Percentiles rank a stretch among this genome's conserved stretches.
Conservation (phyloP, 164 flowering plant species). For the Stephania cephalantha region DNA sequence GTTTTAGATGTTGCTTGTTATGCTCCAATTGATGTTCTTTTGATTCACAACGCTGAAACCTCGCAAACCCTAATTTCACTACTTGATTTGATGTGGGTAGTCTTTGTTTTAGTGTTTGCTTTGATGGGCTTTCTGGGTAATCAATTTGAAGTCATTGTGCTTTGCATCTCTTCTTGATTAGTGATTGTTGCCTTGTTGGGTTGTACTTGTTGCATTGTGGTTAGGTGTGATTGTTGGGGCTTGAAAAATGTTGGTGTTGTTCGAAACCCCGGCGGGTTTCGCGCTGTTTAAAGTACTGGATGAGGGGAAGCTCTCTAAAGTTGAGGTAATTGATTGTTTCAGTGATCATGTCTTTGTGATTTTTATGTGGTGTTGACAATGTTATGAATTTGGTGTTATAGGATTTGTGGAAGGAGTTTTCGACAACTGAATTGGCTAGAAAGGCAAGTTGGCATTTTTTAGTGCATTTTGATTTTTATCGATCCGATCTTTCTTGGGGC, state of each 20-base stretch:
- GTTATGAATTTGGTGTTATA: constrained; percentile 19
- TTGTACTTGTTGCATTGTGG: constrained; percentile 5
- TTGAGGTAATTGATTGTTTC: constrained; percentile 37
- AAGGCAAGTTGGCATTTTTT: constrained; percentile 29
- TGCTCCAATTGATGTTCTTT: not conserved
- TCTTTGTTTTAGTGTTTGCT: not conserved
- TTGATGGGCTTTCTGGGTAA: not conserved
- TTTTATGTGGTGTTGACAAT: not conserved
- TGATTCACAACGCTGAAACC: not conserved
- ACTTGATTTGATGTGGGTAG: not conserved
- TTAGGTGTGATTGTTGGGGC: constrained; percentile 9
- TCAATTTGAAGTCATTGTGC: not conserved
- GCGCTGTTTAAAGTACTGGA: constrained; percentile 85
- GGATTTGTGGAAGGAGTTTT: constrained; percentile 73
- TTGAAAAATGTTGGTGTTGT: constrained; percentile 58
- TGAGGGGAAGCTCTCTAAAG: constrained; percentile 83
- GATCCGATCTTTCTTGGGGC: not conserved
- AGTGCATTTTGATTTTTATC: not conserved
- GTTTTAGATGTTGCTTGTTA: not conserved
- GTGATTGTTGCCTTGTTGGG: not conserved
- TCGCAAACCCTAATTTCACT: not conserved
- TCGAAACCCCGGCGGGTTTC: constrained; percentile 90
- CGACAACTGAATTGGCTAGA: constrained; percentile 62
- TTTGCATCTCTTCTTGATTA: not conserved
- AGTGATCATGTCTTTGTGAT: not conserved